Base-by-base conservation (phyloP, 148 eudicot species). In the Nepenthes mirabilis region DNA sequence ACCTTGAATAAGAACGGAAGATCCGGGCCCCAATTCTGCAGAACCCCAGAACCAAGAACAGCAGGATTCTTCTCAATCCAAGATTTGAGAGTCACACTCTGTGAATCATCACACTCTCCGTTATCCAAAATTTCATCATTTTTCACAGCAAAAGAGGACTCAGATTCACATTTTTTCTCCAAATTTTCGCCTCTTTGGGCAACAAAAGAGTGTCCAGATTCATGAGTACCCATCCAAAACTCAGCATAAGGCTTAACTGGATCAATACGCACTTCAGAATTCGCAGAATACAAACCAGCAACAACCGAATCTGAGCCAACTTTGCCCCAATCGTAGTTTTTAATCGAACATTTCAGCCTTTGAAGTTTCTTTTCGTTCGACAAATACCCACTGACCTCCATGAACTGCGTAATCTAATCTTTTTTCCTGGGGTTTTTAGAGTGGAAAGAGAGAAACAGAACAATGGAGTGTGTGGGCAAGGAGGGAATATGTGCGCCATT, bases 221-320 rank as follows among this genome's bases (percentile, higher is more conserved):
- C 88, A 68, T 93, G 98, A 14, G 98, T 88, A 0, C 98, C 98
- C 91, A 93, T 93, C 96, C 98, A 93, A 8, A 93, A 79, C 78
- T 93, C 96, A n/a, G 98, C 98, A 65, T 80, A 82, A 11, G 82
- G 89, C 68, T 72, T 74, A 1, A 57, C 70, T 0, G 71, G 76
- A 54, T 79, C 87, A 36, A 79, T 60, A 12, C 61, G 75, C 1
- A 36, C 75, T 32, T 79, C 78, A 4, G 71, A 75, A 71, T 93
- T 93, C 0, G 68, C 74, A 11, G 75, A 52, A 59, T 60, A 79
- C 57, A 93, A 64, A 43, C 83, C 77, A 14, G 82, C 88, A 47
- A 83, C 98, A 2, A 70, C 57, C 10, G 96, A 85, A 49, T 93
- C 75, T 8, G 36, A 4, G 4, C 91, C 96, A 50, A 67, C 57